These are phyloP conservation scores for Ogataea dorogensis DNA, from an alignment of 805 yeast species.

Conservation along the genomic window DNA sequence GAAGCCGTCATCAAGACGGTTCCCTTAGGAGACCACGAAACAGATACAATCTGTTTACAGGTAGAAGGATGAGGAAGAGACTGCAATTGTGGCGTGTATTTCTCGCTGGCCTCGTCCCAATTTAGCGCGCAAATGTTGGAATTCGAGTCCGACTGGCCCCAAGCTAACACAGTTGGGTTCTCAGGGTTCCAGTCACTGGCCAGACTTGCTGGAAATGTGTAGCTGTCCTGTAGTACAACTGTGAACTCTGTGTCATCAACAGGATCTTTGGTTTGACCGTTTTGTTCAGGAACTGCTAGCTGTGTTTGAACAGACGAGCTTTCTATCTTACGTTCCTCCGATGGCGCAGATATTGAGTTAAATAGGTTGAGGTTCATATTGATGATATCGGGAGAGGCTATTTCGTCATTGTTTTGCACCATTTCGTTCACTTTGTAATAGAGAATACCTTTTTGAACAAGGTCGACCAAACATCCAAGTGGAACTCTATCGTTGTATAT, in stretches of 20 bases:
- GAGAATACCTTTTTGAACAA: conserved; percentile 84
- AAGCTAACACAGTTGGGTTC: conserved; percentile 44
- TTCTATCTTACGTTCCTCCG: conserved; percentile 11
- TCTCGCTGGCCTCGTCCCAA: conserved; percentile 15
- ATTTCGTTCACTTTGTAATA: conserved; percentile 69
- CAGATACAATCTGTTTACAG: conserved; percentile 33
- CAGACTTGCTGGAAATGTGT: conserved; percentile 43
- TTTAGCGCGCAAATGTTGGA: conserved; percentile 29
- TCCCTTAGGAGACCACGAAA: conserved; percentile 67
- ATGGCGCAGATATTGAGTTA: conserved; percentile 41
- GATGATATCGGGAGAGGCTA: conserved; percentile 26
- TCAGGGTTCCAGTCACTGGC: conserved; percentile 58
- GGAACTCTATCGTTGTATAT: conserved; percentile 53
- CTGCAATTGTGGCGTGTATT: conserved; percentile 15
- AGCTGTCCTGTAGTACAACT: conserved; percentile 37
- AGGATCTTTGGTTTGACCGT: not conserved
- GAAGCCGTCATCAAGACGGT: conserved; percentile 59
- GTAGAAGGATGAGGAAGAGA: conserved; percentile 24
- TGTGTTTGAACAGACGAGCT: conserved; percentile 3
- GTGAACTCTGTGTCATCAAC: conserved; percentile 31
- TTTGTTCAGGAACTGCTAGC: conserved; percentile 1
- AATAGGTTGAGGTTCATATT: conserved; percentile 47
- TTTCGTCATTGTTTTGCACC: conserved; percentile 27
- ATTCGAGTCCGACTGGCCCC: conserved; percentile 42
- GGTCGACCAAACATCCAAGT: conserved; percentile 76